A percentile compares a stretch with the other conserved stretches of the same genome.
Conservation (phyloP, 2,329 filamentous ascomycete species). For the Botrytis elliptica region DNA sequence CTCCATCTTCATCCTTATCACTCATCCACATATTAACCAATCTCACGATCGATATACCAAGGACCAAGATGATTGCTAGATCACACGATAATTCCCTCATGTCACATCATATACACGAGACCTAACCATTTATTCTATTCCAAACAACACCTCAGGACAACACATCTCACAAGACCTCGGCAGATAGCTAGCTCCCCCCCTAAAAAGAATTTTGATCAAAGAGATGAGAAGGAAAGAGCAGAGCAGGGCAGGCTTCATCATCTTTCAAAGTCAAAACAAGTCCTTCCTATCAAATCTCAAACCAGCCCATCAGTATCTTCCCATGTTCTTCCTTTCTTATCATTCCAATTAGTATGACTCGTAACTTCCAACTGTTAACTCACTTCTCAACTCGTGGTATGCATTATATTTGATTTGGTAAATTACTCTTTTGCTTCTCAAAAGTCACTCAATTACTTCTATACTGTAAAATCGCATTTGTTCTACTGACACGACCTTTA, state of each 20-base stretch:
- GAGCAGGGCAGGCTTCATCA: neutral
- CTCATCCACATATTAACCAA: neutral
- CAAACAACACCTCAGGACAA: neutral
- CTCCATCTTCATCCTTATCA: neutral
- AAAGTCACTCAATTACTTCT: too few relatives aligned
- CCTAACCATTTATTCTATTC: neutral
- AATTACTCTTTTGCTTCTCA: too few relatives aligned
- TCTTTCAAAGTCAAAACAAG: neutral
- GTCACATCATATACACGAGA: neutral
- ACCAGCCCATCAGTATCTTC: neutral
- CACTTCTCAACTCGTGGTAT: too few relatives aligned
- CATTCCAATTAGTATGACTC: neutral
- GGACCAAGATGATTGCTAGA: neutral
- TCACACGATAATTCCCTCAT: neutral
- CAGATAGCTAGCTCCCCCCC: neutral
- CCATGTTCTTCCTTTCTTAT: neutral
- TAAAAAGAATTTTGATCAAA: neutral
- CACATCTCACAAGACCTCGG: neutral
- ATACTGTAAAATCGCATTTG: too few relatives aligned
- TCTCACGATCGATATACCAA: neutral
- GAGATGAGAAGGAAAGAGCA: neutral
- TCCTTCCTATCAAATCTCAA: neutral
- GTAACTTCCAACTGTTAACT: neutral
- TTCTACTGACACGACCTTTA: too few relatives aligned
- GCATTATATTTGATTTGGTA: too few relatives aligned